These are phyloP conservation scores for Dichomitus squalens DNA, from an alignment of 1,284 basidiomycete genomes.

Conservation along the genomic window DNA sequence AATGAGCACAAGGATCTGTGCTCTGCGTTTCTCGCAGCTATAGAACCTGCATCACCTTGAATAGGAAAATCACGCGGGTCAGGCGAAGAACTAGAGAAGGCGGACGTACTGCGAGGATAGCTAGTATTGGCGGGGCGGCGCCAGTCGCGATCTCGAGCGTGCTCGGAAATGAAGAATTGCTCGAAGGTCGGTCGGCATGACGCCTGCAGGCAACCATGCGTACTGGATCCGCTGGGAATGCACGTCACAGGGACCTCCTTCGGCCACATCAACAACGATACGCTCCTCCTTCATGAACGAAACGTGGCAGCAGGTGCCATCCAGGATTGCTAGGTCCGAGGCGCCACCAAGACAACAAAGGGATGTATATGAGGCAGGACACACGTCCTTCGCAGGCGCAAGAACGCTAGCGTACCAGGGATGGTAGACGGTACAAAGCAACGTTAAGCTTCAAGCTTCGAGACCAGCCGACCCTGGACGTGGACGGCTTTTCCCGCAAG, in stretches of 20 bases:
- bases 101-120: constrained; percentile 3
- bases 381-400: not conserved
- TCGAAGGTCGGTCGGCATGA: not conserved
- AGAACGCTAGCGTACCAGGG: not conserved
- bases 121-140: constrained; percentile 3
- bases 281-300: not conserved
- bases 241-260: constrained; percentile 1
- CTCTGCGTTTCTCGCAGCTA: not conserved
- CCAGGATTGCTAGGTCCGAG: not conserved
- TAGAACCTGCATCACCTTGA: not conserved
- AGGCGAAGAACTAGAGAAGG: not conserved
- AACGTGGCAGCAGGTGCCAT: not conserved
- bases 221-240: not conserved
- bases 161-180: constrained; percentile 6
- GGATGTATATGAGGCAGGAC: not conserved
- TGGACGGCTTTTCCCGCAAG: constrained; percentile 6
- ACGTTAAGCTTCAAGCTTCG: not conserved
- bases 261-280: constrained; percentile 1
- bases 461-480: not conserved
- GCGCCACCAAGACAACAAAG: not conserved
- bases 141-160: constrained; percentile 3
- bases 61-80: constrained; percentile 6
- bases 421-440: not conserved
- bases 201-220: constrained; percentile 6
- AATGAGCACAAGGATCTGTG: not conserved